A percentile compares a stretch with the other conserved stretches of the same genome.
These are phyloP conservation scores for Ophiocordyceps polyrhachis-furcata DNA, from an alignment of 2,329 filamentous ascomycete genomes.

Conservation along the genomic window DNA sequence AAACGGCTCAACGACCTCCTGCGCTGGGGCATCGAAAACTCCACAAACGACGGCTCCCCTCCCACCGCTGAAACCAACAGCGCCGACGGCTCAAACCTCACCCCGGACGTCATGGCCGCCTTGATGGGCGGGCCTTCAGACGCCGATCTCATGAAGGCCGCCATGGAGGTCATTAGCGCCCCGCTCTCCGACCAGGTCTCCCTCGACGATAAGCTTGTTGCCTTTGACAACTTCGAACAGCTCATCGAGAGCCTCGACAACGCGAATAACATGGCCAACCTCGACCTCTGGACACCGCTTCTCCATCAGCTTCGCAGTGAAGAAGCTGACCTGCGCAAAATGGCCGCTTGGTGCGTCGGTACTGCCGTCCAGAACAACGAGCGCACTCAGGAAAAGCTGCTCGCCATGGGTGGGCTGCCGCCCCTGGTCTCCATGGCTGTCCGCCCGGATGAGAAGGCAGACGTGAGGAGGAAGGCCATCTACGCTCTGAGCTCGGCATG, in stretches of 20 bases:
- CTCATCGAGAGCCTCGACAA: slow-evolving; percentile 88
- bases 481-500: slow-evolving; percentile 74
- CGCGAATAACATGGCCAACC: slow-evolving; percentile 72
- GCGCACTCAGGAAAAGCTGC: slow-evolving; percentile 56
- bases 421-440: slow-evolving; percentile 48
- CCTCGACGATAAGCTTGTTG: slow-evolving; percentile 59
- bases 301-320: slow-evolving; percentile 48
- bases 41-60: slow-evolving; percentile 10
- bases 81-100: slow-evolving; percentile 27
- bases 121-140: slow-evolving; percentile 77
- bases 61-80: slow-evolving; percentile 9
- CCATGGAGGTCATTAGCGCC: slow-evolving; percentile 59
- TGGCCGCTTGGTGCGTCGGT: slow-evolving; percentile 87
- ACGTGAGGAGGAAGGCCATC: slow-evolving; percentile 69
- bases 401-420: slow-evolving; percentile 47
- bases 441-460: slow-evolving; percentile 36
- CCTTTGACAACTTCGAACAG: slow-evolving; percentile 92
- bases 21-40: slow-evolving; percentile 51
- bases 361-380: slow-evolving; percentile 95
- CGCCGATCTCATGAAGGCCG: slow-evolving; percentile 74
- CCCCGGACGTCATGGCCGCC: slow-evolving; percentile 50
- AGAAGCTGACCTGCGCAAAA: slow-evolving; percentile 55
- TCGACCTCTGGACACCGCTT: slow-evolving; percentile 69
- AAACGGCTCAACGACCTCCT: slow-evolving; percentile 54
- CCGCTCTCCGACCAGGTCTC: slow-evolving; percentile 40